Base-by-base conservation (phyloP, 345 rosid genomes). In the Hypericum perforatum region DNA sequence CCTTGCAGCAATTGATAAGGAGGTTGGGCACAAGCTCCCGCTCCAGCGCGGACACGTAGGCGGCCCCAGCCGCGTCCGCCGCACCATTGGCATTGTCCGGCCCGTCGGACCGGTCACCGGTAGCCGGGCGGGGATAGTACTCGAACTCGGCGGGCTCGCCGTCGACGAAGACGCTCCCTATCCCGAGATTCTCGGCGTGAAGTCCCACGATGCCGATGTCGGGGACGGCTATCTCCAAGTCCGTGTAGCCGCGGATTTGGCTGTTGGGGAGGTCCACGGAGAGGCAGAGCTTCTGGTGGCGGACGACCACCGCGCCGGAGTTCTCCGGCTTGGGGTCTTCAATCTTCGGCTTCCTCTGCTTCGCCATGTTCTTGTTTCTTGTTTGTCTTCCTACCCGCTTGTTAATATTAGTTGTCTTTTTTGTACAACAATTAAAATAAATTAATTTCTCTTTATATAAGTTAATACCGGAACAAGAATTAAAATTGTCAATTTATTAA, bases 251-350 rank as follows among this genome's bases (percentile, higher is more conserved):
- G 71, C 74, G 78, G 67, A 92, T 88, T 70, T 74, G 85, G 64
- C 76, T 89, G 56, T 69, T 67, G 13, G 73, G 76, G 53, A 78
- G 62, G 75, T 92, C 95, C 46, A 92, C 68, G 40, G 89, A 83
- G 57, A 92, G 95, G 68, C 86, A 83, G 47, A 92, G 95, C 78
- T 85, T 92, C 85, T 92, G 98, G 67, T 85, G 95, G 59, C 83
- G 90, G 16, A 88, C 86, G 14, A 81, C 32, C 32, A 22, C 71
- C 37, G 90, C 95, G 50, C 86, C 88, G 37, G 95, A 70, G 64
- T 74, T 71, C 16, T 81, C 94, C 42, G 82, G 73, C 67, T 80
- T 72, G 40, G 86, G 44, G 44, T 80, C 95, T 16, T 80, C 86
- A 69, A 59, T 79, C 78, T 78, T 88, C 60, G 84, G 77, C 73